A percentile compares a stretch with the other conserved stretches of the same genome.
Conservation (phyloP, 164 flowering plant genomes). For the Stephania japonica region DNA sequence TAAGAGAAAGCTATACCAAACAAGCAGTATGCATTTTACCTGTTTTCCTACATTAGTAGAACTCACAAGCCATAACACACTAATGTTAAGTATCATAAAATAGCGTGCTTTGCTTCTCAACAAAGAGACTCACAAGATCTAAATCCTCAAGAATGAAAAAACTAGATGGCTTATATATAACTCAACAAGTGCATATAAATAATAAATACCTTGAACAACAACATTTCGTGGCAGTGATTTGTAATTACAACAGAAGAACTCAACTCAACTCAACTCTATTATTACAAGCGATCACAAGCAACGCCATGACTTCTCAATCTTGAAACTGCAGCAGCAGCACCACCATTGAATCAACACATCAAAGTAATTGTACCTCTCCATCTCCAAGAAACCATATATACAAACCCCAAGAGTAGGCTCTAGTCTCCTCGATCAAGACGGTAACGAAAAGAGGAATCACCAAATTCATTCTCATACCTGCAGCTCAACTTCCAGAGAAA, state of each 20-base stretch:
- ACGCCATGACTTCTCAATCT: constrained; percentile 6
- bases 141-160: not conserved
- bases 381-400: constrained; percentile 15
- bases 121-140: not conserved
- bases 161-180: not conserved
- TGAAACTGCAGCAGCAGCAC: constrained; percentile 2
- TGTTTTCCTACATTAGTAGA: too few species aligned
- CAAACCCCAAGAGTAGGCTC: constrained; percentile 12
- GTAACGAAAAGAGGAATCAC: constrained; percentile 8
- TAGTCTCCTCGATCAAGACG: not conserved
- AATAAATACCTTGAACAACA: constrained; percentile 8
- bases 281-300: constrained; percentile 6
- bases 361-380: constrained; percentile 4
- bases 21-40: too few species aligned
- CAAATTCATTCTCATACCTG: constrained; percentile 6
- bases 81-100: too few species aligned
- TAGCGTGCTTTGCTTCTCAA: not conserved
- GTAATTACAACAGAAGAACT: constrained; percentile 10
- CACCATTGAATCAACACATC: constrained; percentile 1
- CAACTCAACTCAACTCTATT: constrained; percentile 12
- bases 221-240: not conserved
- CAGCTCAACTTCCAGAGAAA: constrained; percentile 17
- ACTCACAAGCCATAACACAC: too few species aligned
- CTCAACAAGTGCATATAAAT: constrained; percentile 1
- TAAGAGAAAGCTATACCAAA: too few species aligned